phyloP scores from a whole-genome alignment of 495 filamentous ascomycete genomes.

The Penicillium samsonianum region DNA sequence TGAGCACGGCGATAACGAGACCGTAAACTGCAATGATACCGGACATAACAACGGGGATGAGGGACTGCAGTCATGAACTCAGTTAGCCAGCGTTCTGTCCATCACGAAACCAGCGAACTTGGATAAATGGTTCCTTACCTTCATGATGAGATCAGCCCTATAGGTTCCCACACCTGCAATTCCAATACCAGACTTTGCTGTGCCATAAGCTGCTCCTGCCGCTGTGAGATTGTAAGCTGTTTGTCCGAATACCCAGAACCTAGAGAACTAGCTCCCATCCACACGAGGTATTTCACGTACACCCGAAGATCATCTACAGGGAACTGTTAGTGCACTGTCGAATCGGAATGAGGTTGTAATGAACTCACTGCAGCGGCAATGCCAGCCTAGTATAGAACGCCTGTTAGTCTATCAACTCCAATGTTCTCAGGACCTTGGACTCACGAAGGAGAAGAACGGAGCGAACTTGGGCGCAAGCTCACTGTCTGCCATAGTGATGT shows the following conservation, averaged over 20 bases:
- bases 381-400: conserved; percentile 60
- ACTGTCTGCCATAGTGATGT: conserved; percentile 62
- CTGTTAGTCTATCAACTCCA: conserved; percentile 37
- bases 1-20: conserved; percentile 93
- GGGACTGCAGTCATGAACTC: conserved; percentile 55
- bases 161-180: conserved; percentile 94
- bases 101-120: background rate
- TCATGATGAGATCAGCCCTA: conserved; percentile 96
- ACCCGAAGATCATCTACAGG: conserved; percentile 79
- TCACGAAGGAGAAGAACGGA: conserved; percentile 96
- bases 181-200: conserved; percentile 94
- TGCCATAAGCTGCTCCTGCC: conserved; percentile 93
- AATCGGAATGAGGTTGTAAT: conserved; percentile 22
- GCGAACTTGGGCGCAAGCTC: conserved; percentile 85
- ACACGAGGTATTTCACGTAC: conserved; percentile 53
- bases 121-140: conserved; percentile 53
- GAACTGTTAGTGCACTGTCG: conserved; percentile 27
- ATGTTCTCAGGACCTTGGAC: conserved; percentile 27
- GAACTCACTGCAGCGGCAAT: conserved; percentile 89
- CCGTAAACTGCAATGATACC: conserved; percentile 99
- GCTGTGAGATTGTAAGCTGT: conserved; percentile 52
- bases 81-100: conserved; percentile 18
- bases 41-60: conserved; percentile 98
- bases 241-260: conserved; percentile 13
- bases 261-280: conserved; percentile 17